Evolutionary conservation across 129 eudicot genomes (phyloP).

Genomic region (Saussurea involucrata): DNA sequence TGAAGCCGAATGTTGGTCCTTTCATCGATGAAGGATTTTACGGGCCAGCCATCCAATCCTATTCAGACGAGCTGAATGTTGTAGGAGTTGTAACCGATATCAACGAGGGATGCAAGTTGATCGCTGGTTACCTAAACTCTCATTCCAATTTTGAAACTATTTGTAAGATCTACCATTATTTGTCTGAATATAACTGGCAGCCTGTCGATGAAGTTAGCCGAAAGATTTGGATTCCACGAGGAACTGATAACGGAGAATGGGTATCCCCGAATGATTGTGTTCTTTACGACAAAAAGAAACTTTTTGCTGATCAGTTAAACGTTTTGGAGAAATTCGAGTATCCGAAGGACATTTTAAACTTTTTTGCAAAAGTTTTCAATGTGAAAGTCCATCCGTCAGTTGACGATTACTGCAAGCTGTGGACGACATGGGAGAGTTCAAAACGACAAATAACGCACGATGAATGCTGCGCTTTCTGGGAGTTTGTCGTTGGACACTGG

Average conservation of each 20-base stretch:
- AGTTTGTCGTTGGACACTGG: slow-evolving; percentile 36
- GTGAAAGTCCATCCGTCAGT: slow-evolving; percentile 38
- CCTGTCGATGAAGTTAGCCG: slow-evolving; percentile 1
- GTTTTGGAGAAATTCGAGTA: slow-evolving; percentile 43
- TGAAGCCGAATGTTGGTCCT: slow-evolving; percentile 40
- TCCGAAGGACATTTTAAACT: slow-evolving; percentile 26
- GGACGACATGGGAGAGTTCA: slow-evolving; percentile 59
- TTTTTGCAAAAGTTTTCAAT: slow-evolving; percentile 25
- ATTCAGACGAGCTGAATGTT: slow-evolving; percentile 28
- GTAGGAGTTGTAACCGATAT: slow-evolving; percentile 34
- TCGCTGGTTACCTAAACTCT: slow-evolving; percentile 28
- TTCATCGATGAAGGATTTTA: slow-evolving; percentile 45
- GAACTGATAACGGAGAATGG: slow-evolving; percentile 40
- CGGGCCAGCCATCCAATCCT: slow-evolving; percentile 28
- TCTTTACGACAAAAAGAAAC: slow-evolving; percentile 31
- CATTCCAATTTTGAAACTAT: slow-evolving; percentile 25
- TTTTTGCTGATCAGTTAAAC: slow-evolving; percentile 28
- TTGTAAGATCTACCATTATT: slow-evolving; percentile 33
- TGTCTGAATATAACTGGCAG: slow-evolving; percentile 23
- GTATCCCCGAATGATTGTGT: slow-evolving; percentile 41
- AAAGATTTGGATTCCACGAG: slow-evolving; percentile 49
- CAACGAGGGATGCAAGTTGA: slow-evolving; percentile 25
- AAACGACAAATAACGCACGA: slow-evolving; percentile 11
- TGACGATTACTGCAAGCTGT: slow-evolving; percentile 46
- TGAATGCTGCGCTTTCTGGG: slow-evolving; percentile 56